A percentile compares a stretch with the other conserved stretches of the same genome.
Evolutionary conservation across 208 protist genomes (phyloP).

Genomic region (Angomonas ambiguus): DNA sequence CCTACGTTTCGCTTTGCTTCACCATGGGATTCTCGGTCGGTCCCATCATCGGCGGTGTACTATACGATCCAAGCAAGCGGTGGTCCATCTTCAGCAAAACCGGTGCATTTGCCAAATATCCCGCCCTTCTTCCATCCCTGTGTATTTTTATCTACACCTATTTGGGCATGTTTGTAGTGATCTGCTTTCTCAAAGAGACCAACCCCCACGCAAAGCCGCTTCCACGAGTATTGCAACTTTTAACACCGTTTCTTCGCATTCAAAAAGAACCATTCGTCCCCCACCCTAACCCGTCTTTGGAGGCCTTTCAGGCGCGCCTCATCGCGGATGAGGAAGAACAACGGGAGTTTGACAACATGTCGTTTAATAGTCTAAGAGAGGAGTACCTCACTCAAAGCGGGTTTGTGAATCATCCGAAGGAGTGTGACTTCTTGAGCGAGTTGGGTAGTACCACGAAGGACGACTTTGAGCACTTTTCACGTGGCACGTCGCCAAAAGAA

Average conservation of each 20-base stretch:
- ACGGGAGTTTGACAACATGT: background rate
- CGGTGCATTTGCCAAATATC: conserved; percentile 36
- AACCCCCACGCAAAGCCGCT: conserved; percentile 50
- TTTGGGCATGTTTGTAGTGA: conserved; percentile 46
- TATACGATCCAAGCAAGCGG: conserved; percentile 51
- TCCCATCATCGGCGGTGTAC: conserved; percentile 46
- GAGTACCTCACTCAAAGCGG: background rate
- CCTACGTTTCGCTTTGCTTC: conserved; percentile 92
- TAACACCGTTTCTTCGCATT: conserved; percentile 26
- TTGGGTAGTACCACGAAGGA: background rate
- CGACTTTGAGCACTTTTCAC: background rate
- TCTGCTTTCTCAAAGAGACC: conserved; percentile 54
- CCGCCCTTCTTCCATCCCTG: conserved; percentile 47
- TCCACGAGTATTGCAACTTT: conserved; percentile 20
- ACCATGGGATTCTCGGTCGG: conserved; percentile 60
- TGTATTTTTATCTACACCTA: conserved; percentile 50
- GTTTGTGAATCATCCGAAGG: background rate
- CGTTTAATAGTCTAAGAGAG: background rate
- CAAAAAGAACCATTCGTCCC: conserved; percentile 21
- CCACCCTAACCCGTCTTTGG: conserved; percentile 12
- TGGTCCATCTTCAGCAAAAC: conserved; percentile 18
- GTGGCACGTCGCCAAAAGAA: too few relatives aligned
- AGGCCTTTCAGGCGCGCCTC: background rate
- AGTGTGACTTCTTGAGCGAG: background rate
- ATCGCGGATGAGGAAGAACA: background rate